Percentiles rank a stretch among this genome's conserved stretches.
Conservation (phyloP, 371 early-diverging fungal genomes). For the Circinella minor region DNA sequence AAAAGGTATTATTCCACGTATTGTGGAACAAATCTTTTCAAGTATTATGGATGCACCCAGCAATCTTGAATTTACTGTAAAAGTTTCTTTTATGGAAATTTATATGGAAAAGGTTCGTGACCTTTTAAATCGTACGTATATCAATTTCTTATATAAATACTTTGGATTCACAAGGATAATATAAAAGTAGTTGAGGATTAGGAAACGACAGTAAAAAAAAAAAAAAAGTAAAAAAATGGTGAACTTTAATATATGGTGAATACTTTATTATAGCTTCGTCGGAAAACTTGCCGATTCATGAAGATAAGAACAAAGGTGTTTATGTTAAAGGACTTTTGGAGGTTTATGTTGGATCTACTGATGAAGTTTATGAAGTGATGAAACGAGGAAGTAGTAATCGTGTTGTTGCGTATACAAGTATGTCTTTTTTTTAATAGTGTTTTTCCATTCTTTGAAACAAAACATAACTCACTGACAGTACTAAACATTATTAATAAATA, state of each 20-base stretch:
- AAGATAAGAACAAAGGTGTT: slow-evolving; percentile 92
- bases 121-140: slow-evolving; percentile 81
- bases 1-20: slow-evolving; percentile 93
- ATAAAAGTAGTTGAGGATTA: too few relatives aligned
- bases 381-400: slow-evolving; percentile 86
- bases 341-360: slow-evolving; percentile 88
- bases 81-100: slow-evolving; percentile 96
- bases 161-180: too few relatives aligned
- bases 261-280: slow-evolving; percentile 58
- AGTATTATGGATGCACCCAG: slow-evolving; percentile 83
- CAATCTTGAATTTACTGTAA: slow-evolving; percentile 89
- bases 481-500: background rate
- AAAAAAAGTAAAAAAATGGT: background rate
- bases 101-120: slow-evolving; percentile 99
- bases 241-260: background rate
- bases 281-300: slow-evolving; percentile 93
- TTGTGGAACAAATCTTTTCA: slow-evolving; percentile 88
- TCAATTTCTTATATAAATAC: background rate
- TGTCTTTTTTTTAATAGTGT: slow-evolving; percentile 8
- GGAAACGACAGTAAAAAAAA: background rate
- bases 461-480: too few relatives aligned
- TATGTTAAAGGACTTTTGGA: slow-evolving; percentile 95
- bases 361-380: slow-evolving; percentile 95
- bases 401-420: slow-evolving; percentile 90
- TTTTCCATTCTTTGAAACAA: too few relatives aligned